Evolutionary conservation across 345 rosid species (phyloP).

Genomic region (Corchorus olitorius): DNA sequence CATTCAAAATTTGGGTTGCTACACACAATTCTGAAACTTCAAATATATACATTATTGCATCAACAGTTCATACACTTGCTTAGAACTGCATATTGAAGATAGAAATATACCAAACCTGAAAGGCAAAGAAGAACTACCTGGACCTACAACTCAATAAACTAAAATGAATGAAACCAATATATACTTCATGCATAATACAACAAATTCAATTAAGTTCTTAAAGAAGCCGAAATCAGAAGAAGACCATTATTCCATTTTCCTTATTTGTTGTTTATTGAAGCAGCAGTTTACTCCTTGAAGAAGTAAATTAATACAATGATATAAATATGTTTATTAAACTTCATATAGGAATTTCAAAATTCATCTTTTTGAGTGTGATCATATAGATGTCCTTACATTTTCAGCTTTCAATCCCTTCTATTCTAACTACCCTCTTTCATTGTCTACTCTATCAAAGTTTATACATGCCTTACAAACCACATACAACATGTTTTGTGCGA

Average conservation of each 20-base stretch:
- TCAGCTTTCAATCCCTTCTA: background rate
- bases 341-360: background rate
- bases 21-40: background rate
- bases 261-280: background rate
- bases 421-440: too few relatives aligned
- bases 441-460: background rate
- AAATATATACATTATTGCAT: background rate
- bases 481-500: background rate
- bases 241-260: background rate
- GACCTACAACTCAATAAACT: background rate
- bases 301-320: background rate
- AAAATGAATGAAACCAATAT: background rate
- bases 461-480: background rate
- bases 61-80: background rate
- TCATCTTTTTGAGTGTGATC: too few relatives aligned
- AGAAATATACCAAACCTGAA: background rate
- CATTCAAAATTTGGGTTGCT: background rate
- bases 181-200: background rate
- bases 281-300: background rate
- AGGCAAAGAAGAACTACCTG: background rate
- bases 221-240: background rate
- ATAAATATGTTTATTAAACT: background rate
- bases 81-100: background rate
- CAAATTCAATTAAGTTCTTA: background rate
- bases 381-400: background rate